Percentiles rank a stretch among this genome's conserved stretches.
These are phyloP conservation scores for Suhomyces sp. DNA, from an alignment of 805 yeast species.

Conservation along the genomic window DNA sequence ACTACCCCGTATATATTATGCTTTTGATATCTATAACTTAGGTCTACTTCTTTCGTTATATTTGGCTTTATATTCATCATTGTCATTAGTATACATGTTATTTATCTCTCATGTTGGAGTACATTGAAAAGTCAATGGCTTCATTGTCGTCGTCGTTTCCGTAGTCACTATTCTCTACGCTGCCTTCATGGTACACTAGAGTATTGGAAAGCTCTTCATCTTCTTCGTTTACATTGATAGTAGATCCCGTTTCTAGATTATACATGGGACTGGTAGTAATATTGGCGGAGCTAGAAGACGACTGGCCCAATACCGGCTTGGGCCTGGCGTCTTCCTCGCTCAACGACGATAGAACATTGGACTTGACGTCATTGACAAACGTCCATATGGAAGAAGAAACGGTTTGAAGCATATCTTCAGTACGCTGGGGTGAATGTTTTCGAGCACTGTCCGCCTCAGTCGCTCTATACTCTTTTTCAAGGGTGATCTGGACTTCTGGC, in stretches of 20 bases:
- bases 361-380: conserved; percentile 41
- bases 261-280: conserved; percentile 12
- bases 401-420: conserved; percentile 39
- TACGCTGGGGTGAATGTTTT: not conserved
- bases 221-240: conserved; percentile 15
- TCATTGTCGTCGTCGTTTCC: conserved; percentile 19
- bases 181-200: not conserved
- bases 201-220: not conserved
- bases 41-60: not conserved
- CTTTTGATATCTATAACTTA: not conserved
- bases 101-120: conserved; percentile 13
- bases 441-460: not conserved
- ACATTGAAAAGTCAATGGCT: conserved; percentile 26
- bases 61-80: not conserved
- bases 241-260: conserved; percentile 27
- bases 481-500: not conserved
- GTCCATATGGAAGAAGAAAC: conserved; percentile 43
- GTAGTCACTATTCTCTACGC: conserved; percentile 13
- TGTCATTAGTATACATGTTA: not conserved
- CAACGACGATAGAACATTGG: conserved; percentile 30
- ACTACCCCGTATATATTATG: too few relatives aligned
- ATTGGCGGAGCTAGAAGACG: not conserved
- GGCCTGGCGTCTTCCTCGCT: conserved; percentile 10
- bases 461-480: not conserved
- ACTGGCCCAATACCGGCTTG: not conserved